Evolutionary conservation across 345 rosid genomes (phyloP).

Genomic region (Hibiscus mutabilis): DNA sequence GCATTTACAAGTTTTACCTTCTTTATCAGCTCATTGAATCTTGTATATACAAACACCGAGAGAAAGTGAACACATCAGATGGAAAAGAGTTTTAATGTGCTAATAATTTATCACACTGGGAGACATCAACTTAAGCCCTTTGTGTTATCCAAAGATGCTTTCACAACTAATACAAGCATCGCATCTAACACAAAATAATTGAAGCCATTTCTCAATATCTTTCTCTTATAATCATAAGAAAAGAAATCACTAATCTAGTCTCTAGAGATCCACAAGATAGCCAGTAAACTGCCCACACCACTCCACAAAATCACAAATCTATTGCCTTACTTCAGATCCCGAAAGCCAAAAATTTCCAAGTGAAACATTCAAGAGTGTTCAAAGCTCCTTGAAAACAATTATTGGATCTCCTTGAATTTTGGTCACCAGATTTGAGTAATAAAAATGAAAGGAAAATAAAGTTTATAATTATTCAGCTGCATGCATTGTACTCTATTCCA

Average conservation of each 20-base stretch:
- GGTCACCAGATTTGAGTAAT: not conserved
- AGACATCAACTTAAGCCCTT: not conserved
- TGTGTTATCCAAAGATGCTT: not conserved
- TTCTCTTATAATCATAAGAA: not conserved
- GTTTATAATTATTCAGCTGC: not conserved
- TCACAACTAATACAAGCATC: not conserved
- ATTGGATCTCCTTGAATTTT: not conserved
- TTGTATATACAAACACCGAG: not conserved
- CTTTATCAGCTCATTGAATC: not conserved
- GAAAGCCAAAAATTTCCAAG: not conserved
- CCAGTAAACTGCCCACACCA: not conserved
- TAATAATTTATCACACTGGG: not conserved
- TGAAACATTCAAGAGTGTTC: not conserved
- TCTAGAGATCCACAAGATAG: not conserved
- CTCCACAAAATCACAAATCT: not conserved
- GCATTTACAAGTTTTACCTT: not conserved
- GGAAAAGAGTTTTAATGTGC: not conserved
- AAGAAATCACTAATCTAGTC: not conserved
- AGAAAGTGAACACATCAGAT: not conserved
- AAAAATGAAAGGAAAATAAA: not conserved
- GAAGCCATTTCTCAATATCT: not conserved
- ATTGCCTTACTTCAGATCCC: constrained; percentile 13
- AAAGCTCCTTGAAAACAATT: not conserved
- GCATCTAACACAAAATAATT: not conserved
- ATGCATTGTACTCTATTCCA: not conserved